These are phyloP conservation scores for Ajuga reptans DNA, from an alignment of 305 asterid genomes.

Conservation along the genomic window DNA sequence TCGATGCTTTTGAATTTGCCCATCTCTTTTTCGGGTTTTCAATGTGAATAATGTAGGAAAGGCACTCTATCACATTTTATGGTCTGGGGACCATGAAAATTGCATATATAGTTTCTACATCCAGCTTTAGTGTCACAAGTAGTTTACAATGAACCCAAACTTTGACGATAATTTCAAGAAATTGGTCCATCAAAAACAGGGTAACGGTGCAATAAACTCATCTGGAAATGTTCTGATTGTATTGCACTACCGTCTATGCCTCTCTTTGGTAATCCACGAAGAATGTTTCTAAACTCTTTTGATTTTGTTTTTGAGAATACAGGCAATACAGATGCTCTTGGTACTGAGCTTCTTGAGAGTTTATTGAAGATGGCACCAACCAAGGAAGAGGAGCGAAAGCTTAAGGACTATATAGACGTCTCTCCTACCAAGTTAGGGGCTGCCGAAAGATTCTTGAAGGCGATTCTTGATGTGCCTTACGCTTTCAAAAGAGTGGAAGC, in stretches of 20 bases:
- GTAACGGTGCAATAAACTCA: too few species aligned
- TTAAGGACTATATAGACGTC: slow-evolving; percentile 62
- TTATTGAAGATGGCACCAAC: slow-evolving; percentile 92
- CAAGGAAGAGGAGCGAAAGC: slow-evolving; percentile 84
- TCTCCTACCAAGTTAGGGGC: slow-evolving; percentile 82
- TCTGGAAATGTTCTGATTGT: neutral
- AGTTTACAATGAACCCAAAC: neutral
- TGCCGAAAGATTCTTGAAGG: slow-evolving; percentile 85
- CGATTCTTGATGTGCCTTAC: slow-evolving; percentile 74
- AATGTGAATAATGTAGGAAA: neutral
- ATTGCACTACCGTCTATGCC: neutral
- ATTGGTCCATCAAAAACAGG: neutral
- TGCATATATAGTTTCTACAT: neutral
- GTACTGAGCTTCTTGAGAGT: slow-evolving; percentile 87
- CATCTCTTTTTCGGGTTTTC: neutral
- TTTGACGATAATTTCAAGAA: neutral
- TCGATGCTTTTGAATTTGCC: neutral
- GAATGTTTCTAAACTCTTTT: neutral
- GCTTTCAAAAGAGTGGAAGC: slow-evolving; percentile 89
- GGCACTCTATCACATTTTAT: neutral
- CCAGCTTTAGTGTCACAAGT: neutral
- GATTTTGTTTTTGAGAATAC: slow-evolving; percentile 25
- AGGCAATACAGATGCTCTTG: slow-evolving; percentile 79
- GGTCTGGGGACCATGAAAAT: neutral
- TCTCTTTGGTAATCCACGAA: neutral